phyloP scores from a whole-genome alignment of 768 basidiomycete species.

The Kwoniella mangroviensis region DNA sequence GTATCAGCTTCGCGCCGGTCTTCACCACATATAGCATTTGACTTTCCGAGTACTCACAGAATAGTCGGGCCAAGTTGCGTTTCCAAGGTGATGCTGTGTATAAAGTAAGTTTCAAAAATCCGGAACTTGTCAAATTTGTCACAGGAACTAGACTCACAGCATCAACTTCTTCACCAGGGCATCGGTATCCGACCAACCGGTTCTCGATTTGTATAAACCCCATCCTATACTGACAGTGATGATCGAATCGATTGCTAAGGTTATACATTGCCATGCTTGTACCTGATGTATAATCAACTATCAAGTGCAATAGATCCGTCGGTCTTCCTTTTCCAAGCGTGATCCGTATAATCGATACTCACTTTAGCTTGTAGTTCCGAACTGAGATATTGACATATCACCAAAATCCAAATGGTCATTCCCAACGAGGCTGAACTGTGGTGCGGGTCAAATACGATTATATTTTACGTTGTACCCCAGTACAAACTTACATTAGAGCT shows the following conservation, averaged over 20 bases:
- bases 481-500: conserved; percentile 9
- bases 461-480: neutral
- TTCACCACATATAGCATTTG: neutral
- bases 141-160: conserved; percentile 3
- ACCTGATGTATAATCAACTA: neutral
- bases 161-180: conserved; percentile 13
- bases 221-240: conserved; percentile 20
- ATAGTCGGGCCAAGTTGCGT: conserved; percentile 24
- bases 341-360: neutral
- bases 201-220: conserved; percentile 20
- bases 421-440: neutral
- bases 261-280: conserved; percentile 12
- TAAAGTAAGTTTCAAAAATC: neutral
- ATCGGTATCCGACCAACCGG: conserved; percentile 24
- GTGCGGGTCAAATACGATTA: too few species aligned
- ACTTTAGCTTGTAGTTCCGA: conserved; percentile 8
- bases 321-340: neutral
- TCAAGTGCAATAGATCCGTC: neutral
- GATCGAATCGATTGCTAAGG: conserved; percentile 10
- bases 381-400: neutral
- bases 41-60: conserved; percentile 7
- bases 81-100: conserved; percentile 21
- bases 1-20: neutral
- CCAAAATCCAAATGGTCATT: conserved; percentile 13
- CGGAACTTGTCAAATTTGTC: too few species aligned